phyloP scores from a whole-genome alignment of 768 basidiomycete species.

The Lactarius akahatsu region DNA sequence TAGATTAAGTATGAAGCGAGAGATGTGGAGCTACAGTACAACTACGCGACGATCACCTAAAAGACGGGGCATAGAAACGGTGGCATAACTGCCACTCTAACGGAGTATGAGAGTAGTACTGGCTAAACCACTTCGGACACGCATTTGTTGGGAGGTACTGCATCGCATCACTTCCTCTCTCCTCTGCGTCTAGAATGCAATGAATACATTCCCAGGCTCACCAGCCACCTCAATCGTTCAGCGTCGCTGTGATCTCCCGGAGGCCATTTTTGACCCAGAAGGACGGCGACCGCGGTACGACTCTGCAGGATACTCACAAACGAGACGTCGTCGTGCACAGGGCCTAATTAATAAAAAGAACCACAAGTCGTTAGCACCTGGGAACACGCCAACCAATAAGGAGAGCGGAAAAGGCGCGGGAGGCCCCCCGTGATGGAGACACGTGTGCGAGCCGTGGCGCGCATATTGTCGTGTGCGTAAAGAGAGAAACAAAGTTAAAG shows the following conservation, averaged over 20 bases:
- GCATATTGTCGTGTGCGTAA: background rate
- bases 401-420: background rate
- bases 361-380: background rate
- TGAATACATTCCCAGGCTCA: background rate
- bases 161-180: background rate
- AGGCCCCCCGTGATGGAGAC: background rate
- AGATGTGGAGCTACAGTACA: background rate
- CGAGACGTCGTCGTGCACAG: constrained; percentile 22
- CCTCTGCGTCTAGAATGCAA: background rate
- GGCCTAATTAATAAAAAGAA: constrained; percentile 18
- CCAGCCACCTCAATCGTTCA: background rate
- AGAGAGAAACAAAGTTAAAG: background rate
- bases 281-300: constrained; percentile 25
- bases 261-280: constrained; percentile 9
- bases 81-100: background rate
- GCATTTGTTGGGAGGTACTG: background rate
- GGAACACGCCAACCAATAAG: background rate
- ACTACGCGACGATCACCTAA: background rate
- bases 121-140: background rate
- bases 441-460: background rate
- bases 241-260: constrained; percentile 9
- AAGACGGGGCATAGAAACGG: background rate
- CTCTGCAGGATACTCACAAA: constrained; percentile 26
- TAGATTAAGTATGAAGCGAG: background rate
- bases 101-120: background rate